Evolutionary conservation across 495 filamentous ascomycete species (phyloP), one percentile per base, ranked within the genome.

Genomic region (Aspergillus baeticus): DNA sequence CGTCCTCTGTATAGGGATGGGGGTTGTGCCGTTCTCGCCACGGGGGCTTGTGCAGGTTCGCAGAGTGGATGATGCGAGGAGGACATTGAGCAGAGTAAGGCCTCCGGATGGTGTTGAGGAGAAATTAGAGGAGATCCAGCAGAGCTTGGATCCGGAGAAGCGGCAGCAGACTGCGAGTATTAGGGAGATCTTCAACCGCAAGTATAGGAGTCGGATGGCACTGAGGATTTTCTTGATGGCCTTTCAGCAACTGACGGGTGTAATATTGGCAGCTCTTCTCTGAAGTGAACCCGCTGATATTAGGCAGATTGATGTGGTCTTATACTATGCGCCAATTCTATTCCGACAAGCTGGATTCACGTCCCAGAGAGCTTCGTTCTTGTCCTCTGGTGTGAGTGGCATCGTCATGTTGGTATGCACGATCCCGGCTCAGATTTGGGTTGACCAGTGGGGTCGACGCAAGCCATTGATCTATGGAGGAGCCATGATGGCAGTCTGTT

Each of bases 381-480:
- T 60, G 8, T 55, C 58, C 10, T 60, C 58, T 7, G 58, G 58
- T 0, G 52, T 60, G 15, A 55, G 39, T 4, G 58, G 58, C 22
- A 60, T 60, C 13, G 58, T 60, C 21, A 60, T 60, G 52, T 41
- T 60, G 17, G 58, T 48, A 10, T 55, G 51, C n/a, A 60, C 58
- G 3, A 52, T 60, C 11, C 58, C 58, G 0, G 52, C 58, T 14
- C 58, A 55, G 46, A 56, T 60, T 31, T 60, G 53, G 47, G 54
- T 56, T 23, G 58, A 61, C 22, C 47, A 48, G 29, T 61, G 58
- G 58, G 58, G 58, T 6, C 58, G 58, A 13, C 47, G 53, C 17
- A 55, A 47, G 23, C 52, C 52, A 10, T 23, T 61, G 11, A 53
- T 61, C 15, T 38, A 39, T 33, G 58, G 58, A 14, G 58, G 58